Conservation (phyloP, 768 basidiomycete species). For the Suillus subluteus region DNA sequence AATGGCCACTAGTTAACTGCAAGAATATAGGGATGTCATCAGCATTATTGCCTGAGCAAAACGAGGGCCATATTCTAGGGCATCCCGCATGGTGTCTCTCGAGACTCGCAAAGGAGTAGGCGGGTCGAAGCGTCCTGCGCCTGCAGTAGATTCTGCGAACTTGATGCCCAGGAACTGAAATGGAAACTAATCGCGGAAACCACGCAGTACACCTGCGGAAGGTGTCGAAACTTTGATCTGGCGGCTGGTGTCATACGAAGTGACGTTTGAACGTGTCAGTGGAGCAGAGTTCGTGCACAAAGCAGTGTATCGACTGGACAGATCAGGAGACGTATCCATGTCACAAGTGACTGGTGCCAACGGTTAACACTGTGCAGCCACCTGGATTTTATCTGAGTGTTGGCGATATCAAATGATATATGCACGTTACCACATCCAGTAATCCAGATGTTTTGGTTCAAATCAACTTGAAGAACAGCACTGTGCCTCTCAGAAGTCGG, state of each 20-base stretch:
- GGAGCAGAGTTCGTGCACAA: conserved; percentile 27
- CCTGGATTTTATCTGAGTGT: too few relatives aligned
- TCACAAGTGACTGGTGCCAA: not conserved
- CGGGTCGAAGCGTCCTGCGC: conserved; percentile 18
- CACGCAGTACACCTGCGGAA: conserved; percentile 21
- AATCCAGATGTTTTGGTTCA: conserved; percentile 15
- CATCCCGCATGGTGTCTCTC: conserved; percentile 7
- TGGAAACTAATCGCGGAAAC: conserved; percentile 24
- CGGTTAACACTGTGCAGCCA: not conserved
- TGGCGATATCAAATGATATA: not conserved
- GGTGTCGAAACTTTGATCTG: conserved; percentile 20
- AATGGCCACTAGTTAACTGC: too few relatives aligned
- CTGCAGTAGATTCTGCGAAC: conserved; percentile 15
- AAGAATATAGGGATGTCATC: too few relatives aligned
- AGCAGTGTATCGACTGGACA: conserved; percentile 10
- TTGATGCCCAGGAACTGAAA: conserved; percentile 24
- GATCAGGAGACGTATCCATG: not conserved
- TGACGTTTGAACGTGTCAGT: conserved; percentile 25
- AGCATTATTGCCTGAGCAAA: too few relatives aligned
- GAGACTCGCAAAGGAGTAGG: conserved; percentile 16
- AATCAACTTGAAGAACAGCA: conserved; percentile 3
- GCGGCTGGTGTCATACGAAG: conserved; percentile 18
- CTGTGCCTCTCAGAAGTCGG: conserved; percentile 13
- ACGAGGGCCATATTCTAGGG: conserved; percentile 16
- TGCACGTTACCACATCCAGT: not conserved